Conservation (phyloP, 2,329 filamentous ascomycete genomes). For the Talaromyces sp. region DNA sequence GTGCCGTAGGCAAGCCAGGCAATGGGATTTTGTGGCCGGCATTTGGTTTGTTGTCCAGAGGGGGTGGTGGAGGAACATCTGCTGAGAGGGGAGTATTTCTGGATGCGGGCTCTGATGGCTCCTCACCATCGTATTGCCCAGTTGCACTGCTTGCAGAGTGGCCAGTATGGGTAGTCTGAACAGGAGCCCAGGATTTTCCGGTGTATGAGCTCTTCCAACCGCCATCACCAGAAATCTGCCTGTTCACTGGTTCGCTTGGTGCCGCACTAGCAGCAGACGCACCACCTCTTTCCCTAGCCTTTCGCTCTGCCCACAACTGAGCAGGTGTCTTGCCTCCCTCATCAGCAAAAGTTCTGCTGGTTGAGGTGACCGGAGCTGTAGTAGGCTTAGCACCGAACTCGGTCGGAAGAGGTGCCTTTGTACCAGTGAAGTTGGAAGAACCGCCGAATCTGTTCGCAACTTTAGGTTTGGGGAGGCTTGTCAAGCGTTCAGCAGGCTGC, state of each 20-base stretch:
- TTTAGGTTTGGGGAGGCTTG: constrained; percentile 88
- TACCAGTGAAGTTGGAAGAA: constrained; percentile 74
- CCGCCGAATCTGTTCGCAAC: constrained; percentile 81
- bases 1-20: constrained; percentile 58
- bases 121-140: constrained; percentile 49
- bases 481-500: constrained; percentile 70
- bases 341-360: constrained; percentile 91
- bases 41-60: constrained; percentile 69
- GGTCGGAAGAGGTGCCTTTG: constrained; percentile 79
- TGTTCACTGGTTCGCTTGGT: constrained; percentile 28
- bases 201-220: constrained; percentile 90
- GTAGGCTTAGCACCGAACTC: constrained; percentile 62
- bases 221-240: constrained; percentile 56
- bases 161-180: constrained; percentile 70
- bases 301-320: constrained; percentile 96
- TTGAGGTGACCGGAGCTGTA: constrained; percentile 65
- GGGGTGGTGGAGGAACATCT: constrained; percentile 50
- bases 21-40: constrained; percentile 68
- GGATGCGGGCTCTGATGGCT: constrained; percentile 47
- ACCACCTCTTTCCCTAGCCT: constrained; percentile 66
- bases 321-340: constrained; percentile 94
- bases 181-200: constrained; percentile 85
- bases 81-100: constrained; percentile 51
- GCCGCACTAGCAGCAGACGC: neutral
- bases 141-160: constrained; percentile 55